Evolutionary conservation across 78 protist species (phyloP).

Genomic region (Dictyostelium citrinum): DNA sequence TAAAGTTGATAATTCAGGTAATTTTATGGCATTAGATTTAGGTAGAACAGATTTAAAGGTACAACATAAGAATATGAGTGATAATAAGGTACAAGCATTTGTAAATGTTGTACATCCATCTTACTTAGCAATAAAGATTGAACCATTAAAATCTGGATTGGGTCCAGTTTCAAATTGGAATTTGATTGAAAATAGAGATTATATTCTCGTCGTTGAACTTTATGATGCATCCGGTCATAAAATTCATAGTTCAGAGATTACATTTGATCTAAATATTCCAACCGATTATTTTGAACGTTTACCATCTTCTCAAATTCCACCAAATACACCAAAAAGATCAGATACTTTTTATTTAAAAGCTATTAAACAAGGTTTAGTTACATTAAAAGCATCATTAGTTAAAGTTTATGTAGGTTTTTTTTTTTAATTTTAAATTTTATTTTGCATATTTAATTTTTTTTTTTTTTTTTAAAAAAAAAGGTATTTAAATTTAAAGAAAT

Average conservation of each 20-base stretch:
- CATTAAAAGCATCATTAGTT: slow-evolving; percentile 10
- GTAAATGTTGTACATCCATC: slow-evolving; percentile 76
- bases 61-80: slow-evolving; percentile 60
- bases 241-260: slow-evolving; percentile 54
- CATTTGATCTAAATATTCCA: slow-evolving; percentile 34
- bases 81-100: slow-evolving; percentile 59
- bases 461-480: background rate
- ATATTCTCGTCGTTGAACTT: slow-evolving; percentile 35
- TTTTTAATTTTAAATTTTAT: background rate
- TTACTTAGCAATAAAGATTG: slow-evolving; percentile 59
- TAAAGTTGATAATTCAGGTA: slow-evolving; percentile 51
- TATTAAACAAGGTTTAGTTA: slow-evolving; percentile 11
- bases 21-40: slow-evolving; percentile 35
- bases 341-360: slow-evolving; percentile 38
- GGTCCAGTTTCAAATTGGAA: slow-evolving; percentile 64
- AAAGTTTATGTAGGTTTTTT: slow-evolving; percentile 31
- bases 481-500: slow-evolving; percentile 20
- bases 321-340: background rate
- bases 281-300: slow-evolving; percentile 40
- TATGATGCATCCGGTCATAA: slow-evolving; percentile 70
- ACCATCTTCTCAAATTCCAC: background rate
- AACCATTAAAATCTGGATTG: slow-evolving; percentile 4
- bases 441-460: background rate
- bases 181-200: slow-evolving; percentile 36
- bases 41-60: slow-evolving; percentile 76